A percentile compares a stretch with the other conserved stretches of the same genome.
Evolutionary conservation across 164 flowering plant genomes (phyloP).

Genomic region (Aristolochia contorta): DNA sequence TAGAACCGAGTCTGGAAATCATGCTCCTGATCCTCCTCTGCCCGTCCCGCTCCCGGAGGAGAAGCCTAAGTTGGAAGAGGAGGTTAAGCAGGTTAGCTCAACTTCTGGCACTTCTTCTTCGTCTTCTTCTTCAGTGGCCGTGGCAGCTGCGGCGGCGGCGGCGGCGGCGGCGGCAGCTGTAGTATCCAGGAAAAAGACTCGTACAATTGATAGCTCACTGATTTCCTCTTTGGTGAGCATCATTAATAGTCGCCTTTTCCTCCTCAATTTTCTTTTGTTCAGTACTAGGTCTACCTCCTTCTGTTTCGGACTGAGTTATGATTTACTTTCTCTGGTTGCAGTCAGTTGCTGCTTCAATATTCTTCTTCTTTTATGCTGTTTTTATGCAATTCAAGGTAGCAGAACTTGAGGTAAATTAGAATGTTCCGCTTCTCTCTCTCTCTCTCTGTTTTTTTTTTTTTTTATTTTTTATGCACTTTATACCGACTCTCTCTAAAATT

Average conservation of each 20-base stretch:
- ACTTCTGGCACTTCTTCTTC: slow-evolving; percentile 11
- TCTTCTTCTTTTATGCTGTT: slow-evolving; percentile 26
- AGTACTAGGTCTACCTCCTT: not conserved
- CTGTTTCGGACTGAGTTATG: not conserved
- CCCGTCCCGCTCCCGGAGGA: slow-evolving; percentile 3
- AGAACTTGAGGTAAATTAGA: slow-evolving; percentile 44
- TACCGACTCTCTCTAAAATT: too few species aligned
- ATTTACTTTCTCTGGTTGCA: slow-evolving; percentile 26
- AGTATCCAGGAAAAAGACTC: slow-evolving; percentile 7
- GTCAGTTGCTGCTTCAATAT: slow-evolving; percentile 35
- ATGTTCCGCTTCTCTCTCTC: not conserved
- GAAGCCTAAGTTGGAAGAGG: slow-evolving; percentile 16
- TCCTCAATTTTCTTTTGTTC: not conserved
- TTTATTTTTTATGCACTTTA: too few species aligned
- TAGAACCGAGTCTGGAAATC: slow-evolving; percentile 5
- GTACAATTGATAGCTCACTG: slow-evolving; percentile 14
- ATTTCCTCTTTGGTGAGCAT: slow-evolving; percentile 26
- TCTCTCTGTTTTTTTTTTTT: too few species aligned
- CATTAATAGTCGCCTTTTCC: not conserved
- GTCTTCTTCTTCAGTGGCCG: slow-evolving; percentile 4
- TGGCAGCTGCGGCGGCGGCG: slow-evolving; percentile 3
- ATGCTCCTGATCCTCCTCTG: not conserved
- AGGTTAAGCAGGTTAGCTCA: slow-evolving; percentile 15
- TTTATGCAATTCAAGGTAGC: slow-evolving; percentile 28
- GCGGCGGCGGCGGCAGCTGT: slow-evolving; percentile 4